Base-by-base conservation (phyloP, 805 yeast genomes). In the Kuraishia hungarica region DNA sequence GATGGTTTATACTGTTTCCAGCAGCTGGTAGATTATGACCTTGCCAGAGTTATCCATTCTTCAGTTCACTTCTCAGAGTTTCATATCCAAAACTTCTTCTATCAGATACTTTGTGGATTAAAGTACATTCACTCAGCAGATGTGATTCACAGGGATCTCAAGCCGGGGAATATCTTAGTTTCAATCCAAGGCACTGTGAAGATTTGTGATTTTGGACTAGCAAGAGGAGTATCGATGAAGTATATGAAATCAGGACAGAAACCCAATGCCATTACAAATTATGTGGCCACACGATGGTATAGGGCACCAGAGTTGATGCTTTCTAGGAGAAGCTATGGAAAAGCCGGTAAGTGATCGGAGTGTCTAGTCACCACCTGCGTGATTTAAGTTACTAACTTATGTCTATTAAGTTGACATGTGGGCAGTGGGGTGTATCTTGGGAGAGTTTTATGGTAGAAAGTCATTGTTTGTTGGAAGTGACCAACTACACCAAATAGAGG, bases 71-170 rank as follows among this genome's bases (percentile, higher is more conserved):
- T 92, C 61, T 82, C 93, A n/a, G 94, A 89, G 58, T 86, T 84
- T 66, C 97, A 91, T 64, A 81, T 89, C 29, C 85, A 84, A 63
- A 79, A 80, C 58, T 87, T 89, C 61, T 66, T 83, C 47, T 91
- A 90, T 65, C 97, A 92, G 67, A 94, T 94, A 52, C 76, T 89
- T 61, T 91, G 97, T 68, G 99, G 97, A 10, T 75, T 93, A 64
- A 93, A 93, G 67, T 93, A 90, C 68, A 89, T 93, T 56, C 99
- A 93, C 69, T 86, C 96, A 1, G 98, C 98, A 1, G 96, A 92
- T 68, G 98, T 93, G 23, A 77, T 93, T 57, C 98, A 94, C 70
- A 81, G 99, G 57, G 98, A 93, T 70, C 76, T 93, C 64, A 93
- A 94, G 70, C 97, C 97, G 0, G 96, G 96, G 0, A 92, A 92